Evolutionary conservation across 2,329 filamentous ascomycete genomes (phyloP).

Genomic region (Aspergillus quadrilineatus): DNA sequence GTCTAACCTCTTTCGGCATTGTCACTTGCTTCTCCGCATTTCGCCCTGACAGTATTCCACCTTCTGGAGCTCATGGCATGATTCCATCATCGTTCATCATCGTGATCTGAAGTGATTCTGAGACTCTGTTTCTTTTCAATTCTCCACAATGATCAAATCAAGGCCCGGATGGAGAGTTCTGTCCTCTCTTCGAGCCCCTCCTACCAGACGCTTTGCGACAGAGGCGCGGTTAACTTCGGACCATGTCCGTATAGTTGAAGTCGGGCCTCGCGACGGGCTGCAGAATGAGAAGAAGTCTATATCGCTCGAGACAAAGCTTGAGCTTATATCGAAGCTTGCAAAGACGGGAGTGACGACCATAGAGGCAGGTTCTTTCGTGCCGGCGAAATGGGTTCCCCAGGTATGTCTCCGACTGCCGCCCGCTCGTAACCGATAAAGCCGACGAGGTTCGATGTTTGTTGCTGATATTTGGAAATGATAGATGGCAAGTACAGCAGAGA

Average conservation of each 20-base stretch:
- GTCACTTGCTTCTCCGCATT: constrained; percentile 31
- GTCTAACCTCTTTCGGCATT: constrained; percentile 7
- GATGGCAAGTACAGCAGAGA: constrained; percentile 66
- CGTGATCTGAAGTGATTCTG: not conserved
- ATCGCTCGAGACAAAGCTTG: constrained; percentile 49
- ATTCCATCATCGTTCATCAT: constrained; percentile 4
- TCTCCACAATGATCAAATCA: constrained; percentile 26
- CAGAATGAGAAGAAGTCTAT: constrained; percentile 55
- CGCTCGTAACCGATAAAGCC: not conserved
- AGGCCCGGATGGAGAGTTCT: constrained; percentile 31
- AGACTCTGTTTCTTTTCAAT: not conserved
- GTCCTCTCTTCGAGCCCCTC: constrained; percentile 26
- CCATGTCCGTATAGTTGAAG: constrained; percentile 55
- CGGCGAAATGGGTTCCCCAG: constrained; percentile 57
- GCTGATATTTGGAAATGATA: constrained; percentile 28
- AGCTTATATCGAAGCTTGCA: constrained; percentile 49
- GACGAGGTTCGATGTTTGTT: not conserved
- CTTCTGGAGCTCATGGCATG: constrained; percentile 7
- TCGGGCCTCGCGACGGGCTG: constrained; percentile 54
- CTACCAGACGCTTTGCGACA: constrained; percentile 35
- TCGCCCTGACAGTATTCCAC: not conserved
- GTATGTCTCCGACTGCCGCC: constrained; percentile 28
- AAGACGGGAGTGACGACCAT: constrained; percentile 52
- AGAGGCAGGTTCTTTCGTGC: constrained; percentile 55
- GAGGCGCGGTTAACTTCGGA: constrained; percentile 46